These are phyloP conservation scores for Endocarpon pusillum DNA, from an alignment of 495 filamentous ascomycete genomes.

Conservation along the genomic window DNA sequence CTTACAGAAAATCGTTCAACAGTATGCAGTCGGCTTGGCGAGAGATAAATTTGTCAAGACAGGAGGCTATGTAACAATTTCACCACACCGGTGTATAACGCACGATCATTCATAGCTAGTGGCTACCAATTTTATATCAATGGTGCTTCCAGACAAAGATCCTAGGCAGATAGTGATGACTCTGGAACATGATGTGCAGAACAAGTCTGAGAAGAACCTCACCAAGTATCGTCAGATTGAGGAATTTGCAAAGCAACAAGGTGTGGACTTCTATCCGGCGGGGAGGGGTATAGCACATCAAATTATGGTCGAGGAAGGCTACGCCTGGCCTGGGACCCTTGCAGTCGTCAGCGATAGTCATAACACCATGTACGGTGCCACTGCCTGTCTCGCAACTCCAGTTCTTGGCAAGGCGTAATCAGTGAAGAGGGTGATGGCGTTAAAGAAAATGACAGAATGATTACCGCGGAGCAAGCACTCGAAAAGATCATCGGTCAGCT, in stretches of 20 bases:
- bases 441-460: constrained; percentile 38
- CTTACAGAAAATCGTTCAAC: constrained; percentile 85
- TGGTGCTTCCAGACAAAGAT: constrained; percentile 61
- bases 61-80: constrained; percentile 72
- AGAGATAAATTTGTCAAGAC: constrained; percentile 52
- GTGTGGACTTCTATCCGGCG: constrained; percentile 69
- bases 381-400: constrained; percentile 61
- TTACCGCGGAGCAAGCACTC: constrained; percentile 47
- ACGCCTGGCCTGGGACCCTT: constrained; percentile 69
- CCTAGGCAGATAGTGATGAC: constrained; percentile 72
- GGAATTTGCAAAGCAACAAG: constrained; percentile 66
- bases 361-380: constrained; percentile 80
- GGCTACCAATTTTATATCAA: constrained; percentile 69
- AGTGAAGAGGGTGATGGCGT: constrained; percentile 56
- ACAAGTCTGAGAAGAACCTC: constrained; percentile 65
- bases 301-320: constrained; percentile 76
- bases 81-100: constrained; percentile 65
- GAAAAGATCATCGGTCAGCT: constrained; percentile 49
- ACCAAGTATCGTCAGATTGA: constrained; percentile 78
- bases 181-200: constrained; percentile 88
- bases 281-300: constrained; percentile 79
- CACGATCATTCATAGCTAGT: constrained; percentile 92
- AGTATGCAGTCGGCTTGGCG: constrained; percentile 52
- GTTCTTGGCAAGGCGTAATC: constrained; percentile 59
- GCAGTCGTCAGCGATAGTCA: constrained; percentile 72